Percentiles rank a stretch among this genome's conserved stretches.
phyloP scores from a whole-genome alignment of 306 rosid genomes.

The Casuarina cunninghamiana region DNA sequence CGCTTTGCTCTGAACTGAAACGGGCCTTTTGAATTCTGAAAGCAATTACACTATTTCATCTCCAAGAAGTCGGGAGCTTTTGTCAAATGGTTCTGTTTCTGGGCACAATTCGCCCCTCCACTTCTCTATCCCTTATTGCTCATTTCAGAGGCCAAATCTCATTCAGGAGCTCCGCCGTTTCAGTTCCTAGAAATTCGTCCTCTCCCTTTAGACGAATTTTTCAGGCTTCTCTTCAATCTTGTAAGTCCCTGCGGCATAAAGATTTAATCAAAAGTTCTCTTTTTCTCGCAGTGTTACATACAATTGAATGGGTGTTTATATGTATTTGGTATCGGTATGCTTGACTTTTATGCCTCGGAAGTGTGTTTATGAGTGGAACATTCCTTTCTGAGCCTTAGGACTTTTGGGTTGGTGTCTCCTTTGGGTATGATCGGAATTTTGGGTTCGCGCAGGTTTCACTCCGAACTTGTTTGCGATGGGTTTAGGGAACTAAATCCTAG shows the following conservation, averaged over 20 bases:
- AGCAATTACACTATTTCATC: neutral
- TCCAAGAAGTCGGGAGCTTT: constrained; percentile 1
- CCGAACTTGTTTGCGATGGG: neutral
- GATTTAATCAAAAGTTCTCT: neutral
- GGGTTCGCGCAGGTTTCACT: neutral
- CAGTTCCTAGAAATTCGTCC: constrained; percentile 32
- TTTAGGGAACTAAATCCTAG: neutral
- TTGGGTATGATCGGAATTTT: neutral
- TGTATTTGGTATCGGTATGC: neutral
- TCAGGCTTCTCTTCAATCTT: constrained; percentile 44
- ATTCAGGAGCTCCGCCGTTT: constrained; percentile 34
- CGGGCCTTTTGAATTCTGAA: constrained; percentile 3
- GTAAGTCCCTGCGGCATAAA: constrained; percentile 31
- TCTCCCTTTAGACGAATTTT: constrained; percentile 39
- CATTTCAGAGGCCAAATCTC: constrained; percentile 35
- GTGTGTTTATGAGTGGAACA: neutral
- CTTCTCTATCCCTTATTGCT: constrained; percentile 42
- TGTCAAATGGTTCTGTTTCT: constrained; percentile 43
- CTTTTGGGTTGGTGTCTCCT: neutral
- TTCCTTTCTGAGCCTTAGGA: neutral
- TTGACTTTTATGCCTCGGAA: neutral
- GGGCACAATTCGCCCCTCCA: constrained; percentile 56
- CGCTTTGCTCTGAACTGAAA: neutral
- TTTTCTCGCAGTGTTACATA: neutral
- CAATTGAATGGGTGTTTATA: neutral